These are phyloP conservation scores for Diddensiella caesifluorescens DNA, from an alignment of 805 yeast species.

Conservation along the genomic window DNA sequence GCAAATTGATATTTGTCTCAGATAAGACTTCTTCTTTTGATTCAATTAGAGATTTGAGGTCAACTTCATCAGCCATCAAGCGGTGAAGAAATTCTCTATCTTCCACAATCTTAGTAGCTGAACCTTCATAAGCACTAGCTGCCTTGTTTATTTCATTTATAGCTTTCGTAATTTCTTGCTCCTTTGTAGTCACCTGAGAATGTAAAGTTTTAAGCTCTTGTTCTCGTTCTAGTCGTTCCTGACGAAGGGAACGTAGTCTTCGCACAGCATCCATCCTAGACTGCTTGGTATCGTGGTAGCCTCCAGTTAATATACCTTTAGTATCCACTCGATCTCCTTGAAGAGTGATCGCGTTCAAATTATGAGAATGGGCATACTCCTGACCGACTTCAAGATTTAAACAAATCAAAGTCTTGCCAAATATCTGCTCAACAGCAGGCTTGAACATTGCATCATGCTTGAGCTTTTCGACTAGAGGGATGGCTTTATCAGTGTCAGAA, in stretches of 20 bases:
- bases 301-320: slow-evolving; percentile 84
- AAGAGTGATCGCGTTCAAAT: slow-evolving; percentile 73
- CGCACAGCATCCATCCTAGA: slow-evolving; percentile 70
- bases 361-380: slow-evolving; percentile 54
- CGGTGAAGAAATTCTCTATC: slow-evolving; percentile 21
- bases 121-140: slow-evolving; percentile 23
- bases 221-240: slow-evolving; percentile 41
- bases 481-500: slow-evolving; percentile 52
- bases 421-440: slow-evolving; percentile 70
- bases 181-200: slow-evolving; percentile 39
- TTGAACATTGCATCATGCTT: slow-evolving; percentile 52
- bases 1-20: slow-evolving; percentile 38
- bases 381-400: slow-evolving; percentile 62
- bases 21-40: slow-evolving; percentile 35
- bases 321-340: slow-evolving; percentile 89
- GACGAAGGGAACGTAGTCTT: slow-evolving; percentile 46
- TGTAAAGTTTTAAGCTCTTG: slow-evolving; percentile 38
- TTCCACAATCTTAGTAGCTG: slow-evolving; percentile 9
- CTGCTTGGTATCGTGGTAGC: slow-evolving; percentile 63
- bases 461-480: slow-evolving; percentile 74
- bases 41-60: slow-evolving; percentile 20
- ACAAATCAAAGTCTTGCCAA: slow-evolving; percentile 76
- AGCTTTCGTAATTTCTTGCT: slow-evolving; percentile 46
- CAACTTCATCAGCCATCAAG: slow-evolving; percentile 11
- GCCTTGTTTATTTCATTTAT: slow-evolving; percentile 41